These are phyloP conservation scores for Lentinula raphanica DNA, from an alignment of 768 basidiomycete genomes.

Conservation along the genomic window DNA sequence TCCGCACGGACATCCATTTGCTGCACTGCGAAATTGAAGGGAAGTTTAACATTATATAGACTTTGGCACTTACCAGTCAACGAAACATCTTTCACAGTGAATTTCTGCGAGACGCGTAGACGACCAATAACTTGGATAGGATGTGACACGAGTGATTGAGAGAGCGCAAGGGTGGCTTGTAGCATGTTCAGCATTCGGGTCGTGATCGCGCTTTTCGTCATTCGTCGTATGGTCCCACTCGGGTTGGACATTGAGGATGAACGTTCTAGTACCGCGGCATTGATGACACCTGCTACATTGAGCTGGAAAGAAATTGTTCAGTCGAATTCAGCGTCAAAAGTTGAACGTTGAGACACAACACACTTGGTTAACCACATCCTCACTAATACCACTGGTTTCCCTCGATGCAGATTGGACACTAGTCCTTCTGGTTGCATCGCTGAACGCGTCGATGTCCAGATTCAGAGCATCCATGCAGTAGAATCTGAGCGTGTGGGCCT, in stretches of 20 bases:
- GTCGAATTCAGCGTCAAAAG: not conserved
- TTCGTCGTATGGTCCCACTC: not conserved
- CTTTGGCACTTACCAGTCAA: conserved; percentile 28
- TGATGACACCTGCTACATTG: conserved; percentile 37
- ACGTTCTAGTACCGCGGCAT: conserved; percentile 17
- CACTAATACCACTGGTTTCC: conserved; percentile 26
- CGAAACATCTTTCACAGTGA: conserved; percentile 36
- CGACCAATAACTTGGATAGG: conserved; percentile 11
- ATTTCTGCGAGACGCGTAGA: conserved; percentile 12
- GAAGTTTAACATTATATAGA: not conserved
- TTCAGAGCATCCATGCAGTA: conserved; percentile 44
- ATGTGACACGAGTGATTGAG: conserved; percentile 10
- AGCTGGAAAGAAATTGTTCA: conserved; percentile 30
- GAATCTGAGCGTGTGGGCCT: conserved; percentile 55
- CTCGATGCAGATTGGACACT: conserved; percentile 19
- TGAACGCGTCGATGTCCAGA: conserved; percentile 25
- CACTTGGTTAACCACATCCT: conserved; percentile 38
- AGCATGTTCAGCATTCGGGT: not conserved
- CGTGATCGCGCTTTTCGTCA: not conserved
- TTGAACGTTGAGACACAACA: not conserved
- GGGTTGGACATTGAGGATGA: conserved; percentile 1
- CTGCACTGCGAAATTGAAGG: conserved; percentile 35
- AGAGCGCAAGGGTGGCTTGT: not conserved
- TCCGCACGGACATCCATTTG: conserved; percentile 56
- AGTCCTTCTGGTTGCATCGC: conserved; percentile 28